Conservation (phyloP, 768 basidiomycete genomes). For the Serpula lacrymans region DNA sequence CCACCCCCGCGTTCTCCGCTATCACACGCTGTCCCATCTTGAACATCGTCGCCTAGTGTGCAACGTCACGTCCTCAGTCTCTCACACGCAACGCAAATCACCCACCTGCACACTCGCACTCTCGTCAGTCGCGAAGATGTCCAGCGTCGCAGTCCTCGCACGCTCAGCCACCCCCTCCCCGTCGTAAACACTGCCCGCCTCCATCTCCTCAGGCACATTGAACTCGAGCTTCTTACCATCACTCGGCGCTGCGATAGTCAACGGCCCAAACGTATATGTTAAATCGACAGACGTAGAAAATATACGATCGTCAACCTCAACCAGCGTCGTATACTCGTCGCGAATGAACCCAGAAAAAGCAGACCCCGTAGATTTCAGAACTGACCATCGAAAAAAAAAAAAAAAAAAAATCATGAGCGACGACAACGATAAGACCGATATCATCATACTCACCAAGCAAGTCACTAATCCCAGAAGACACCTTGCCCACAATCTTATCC, state of each 20-base stretch:
- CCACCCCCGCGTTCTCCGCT: slow-evolving; percentile 56
- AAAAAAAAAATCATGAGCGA: background rate
- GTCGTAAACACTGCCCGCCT: slow-evolving; percentile 58
- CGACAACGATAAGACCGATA: background rate
- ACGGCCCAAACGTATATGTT: slow-evolving; percentile 56
- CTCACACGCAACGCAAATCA: too few species aligned
- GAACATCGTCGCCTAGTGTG: slow-evolving; percentile 94
- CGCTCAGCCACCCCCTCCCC: slow-evolving; percentile 44
- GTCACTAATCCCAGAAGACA: slow-evolving; percentile 72
- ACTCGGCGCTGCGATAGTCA: slow-evolving; percentile 43
- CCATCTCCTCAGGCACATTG: slow-evolving; percentile 29
- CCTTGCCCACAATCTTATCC: slow-evolving; percentile 55
- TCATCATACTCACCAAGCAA: slow-evolving; percentile 61
- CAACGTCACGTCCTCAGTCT: too few species aligned
- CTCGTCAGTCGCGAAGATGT: slow-evolving; percentile 82
- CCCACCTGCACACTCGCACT: slow-evolving; percentile 89
- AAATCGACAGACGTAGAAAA: slow-evolving; percentile 88
- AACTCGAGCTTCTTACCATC: slow-evolving; percentile 57
- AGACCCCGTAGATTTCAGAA: slow-evolving; percentile 88
- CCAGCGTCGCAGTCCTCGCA: slow-evolving; percentile 66
- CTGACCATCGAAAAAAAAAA: slow-evolving; percentile 34
- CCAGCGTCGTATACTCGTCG: slow-evolving; percentile 88
- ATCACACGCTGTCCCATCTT: slow-evolving; percentile 81
- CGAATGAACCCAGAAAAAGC: slow-evolving; percentile 77
- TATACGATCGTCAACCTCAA: slow-evolving; percentile 81